Conservation (phyloP, 2,329 filamentous ascomycete genomes). For the Trichoderma sp. region DNA sequence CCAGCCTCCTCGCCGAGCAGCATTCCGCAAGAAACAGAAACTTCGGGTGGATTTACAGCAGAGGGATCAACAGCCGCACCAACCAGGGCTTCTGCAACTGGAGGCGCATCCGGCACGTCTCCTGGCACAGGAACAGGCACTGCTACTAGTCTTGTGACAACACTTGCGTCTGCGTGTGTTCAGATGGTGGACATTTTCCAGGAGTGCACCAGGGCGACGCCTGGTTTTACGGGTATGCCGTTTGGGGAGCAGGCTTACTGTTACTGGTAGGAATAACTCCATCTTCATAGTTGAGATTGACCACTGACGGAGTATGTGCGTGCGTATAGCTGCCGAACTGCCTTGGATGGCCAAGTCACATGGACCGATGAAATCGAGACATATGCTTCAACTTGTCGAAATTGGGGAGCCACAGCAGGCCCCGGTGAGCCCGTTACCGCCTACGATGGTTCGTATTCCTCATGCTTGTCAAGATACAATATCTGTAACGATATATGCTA, state of each 20-base stretch:
- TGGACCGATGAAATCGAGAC: conserved; percentile 34
- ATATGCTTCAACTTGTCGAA: conserved; percentile 31
- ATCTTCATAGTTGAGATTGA: background rate
- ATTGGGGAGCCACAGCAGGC: conserved; percentile 27
- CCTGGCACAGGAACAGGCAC: background rate
- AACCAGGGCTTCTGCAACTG: background rate
- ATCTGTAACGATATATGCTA: background rate
- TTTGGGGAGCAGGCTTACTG: conserved; percentile 31
- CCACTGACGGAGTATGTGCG: conserved; percentile 24
- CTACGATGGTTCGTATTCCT: conserved; percentile 26
- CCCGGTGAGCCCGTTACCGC: conserved; percentile 28
- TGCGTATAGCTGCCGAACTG: conserved; percentile 25
- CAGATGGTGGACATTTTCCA: conserved; percentile 30
- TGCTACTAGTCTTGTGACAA: background rate
- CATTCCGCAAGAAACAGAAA: background rate
- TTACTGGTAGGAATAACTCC: conserved; percentile 30
- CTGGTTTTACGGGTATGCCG: conserved; percentile 28
- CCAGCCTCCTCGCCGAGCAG: conserved; percentile 9
- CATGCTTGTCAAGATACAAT: background rate
- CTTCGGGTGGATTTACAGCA: background rate
- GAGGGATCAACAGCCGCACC: background rate
- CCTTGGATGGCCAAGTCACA: conserved; percentile 20
- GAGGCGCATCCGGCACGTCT: background rate
- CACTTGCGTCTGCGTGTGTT: conserved; percentile 26
- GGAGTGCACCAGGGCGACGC: conserved; percentile 27